Evolutionary conservation across 495 filamentous ascomycete genomes (phyloP), one percentile per base, ranked within the genome.

Genomic region (Bombardia bombarda): DNA sequence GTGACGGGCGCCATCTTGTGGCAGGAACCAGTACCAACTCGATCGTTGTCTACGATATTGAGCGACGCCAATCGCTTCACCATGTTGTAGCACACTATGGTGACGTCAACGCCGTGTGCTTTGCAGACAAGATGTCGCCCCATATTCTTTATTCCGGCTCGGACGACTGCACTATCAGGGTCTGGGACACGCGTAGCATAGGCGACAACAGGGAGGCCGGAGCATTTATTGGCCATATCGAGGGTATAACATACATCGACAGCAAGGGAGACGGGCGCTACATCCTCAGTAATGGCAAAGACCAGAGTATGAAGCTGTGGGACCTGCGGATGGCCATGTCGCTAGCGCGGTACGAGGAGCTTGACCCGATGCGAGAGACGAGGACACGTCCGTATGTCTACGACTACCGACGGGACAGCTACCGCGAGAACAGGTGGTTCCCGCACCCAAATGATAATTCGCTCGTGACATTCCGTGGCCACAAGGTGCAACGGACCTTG

Each of bases 271-370:
- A 98, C 57, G 92, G 92, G 7, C 76, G 92, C 32, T 98, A 95
- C 55, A 82, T 97, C 7, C 73, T 98, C 6, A 90, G 85, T 46
- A 98, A 98, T 48, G 85, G 77, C 44, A 98, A 98, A 55, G 92
- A 98, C 53, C 92, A 98, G 61, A 86, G 79, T 24, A 95, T 95
- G 83, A 98, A 97, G 65, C 74, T 98, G 3, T 98, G 92, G 92
- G 92, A 98, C 65, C 66, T 98, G 35, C 73, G 93, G 52, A 78
- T 69, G 67, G 87, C 86, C 74, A 84, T 86, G 74, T 78, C 77
- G 17, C 81, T 79, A 16, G 70, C 77, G 17, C 72, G 73, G 14
- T 84, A 81, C 40, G 66, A 76, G 17, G 66, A 73, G n/a, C 57
- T 57, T 13, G 61, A 66, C 36, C 58, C 66, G 14, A 62, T 50